These are phyloP conservation scores for Beauveria bassiana DNA, from an alignment of 2,329 filamentous ascomycete genomes.

Conservation along the genomic window DNA sequence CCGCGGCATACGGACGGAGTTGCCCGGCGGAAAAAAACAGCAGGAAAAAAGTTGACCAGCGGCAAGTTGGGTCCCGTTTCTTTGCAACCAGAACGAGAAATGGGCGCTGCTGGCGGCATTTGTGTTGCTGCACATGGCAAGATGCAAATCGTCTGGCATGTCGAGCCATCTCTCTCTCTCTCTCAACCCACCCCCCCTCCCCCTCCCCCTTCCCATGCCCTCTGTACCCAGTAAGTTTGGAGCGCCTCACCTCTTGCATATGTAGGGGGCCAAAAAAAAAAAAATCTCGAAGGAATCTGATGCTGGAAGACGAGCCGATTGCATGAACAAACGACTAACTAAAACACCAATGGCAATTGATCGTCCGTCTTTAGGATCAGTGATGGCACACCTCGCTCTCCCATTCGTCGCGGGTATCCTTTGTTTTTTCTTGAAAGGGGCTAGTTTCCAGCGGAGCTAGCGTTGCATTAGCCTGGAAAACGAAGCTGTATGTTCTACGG, in stretches of 20 bases:
- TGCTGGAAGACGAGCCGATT: background rate
- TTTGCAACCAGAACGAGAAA: background rate
- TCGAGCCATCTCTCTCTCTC: no score
- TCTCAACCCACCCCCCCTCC: background rate
- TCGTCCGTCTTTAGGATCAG: no score
- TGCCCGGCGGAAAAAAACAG: background rate
- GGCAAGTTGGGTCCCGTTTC: background rate
- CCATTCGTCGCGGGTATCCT: background rate
- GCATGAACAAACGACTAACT: no score
- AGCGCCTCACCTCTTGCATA: background rate
- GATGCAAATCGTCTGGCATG: no score
- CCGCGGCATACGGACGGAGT: background rate
- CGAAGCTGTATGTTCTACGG: background rate
- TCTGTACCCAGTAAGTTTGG: background rate
- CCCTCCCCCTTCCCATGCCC: background rate
- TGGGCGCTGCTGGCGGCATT: background rate
- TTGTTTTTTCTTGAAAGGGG: background rate
- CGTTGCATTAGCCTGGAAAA: background rate
- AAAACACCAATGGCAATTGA: no score
- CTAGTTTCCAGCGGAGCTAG: background rate
- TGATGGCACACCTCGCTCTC: background rate
- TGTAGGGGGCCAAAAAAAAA: slow-evolving; percentile 5
- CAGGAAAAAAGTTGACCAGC: background rate
- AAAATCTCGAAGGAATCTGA: background rate
- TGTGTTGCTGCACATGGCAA: background rate